Evolutionary conservation across 768 basidiomycete species (phyloP).

Genomic region (Boletus subcaerulescens): DNA sequence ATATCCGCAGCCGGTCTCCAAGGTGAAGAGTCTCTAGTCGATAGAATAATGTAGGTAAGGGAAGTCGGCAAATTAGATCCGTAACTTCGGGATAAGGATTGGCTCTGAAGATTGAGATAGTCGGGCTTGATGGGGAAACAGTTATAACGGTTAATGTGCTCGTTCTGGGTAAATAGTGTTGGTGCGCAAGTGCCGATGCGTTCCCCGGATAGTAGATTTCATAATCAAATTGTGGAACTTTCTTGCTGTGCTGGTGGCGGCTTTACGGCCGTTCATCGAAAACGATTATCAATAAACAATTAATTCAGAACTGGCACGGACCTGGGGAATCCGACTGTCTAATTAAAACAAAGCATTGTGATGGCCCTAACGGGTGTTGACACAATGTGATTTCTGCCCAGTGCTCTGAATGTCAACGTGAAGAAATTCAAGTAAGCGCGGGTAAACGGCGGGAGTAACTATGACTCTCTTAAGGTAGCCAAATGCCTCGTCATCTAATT

Average conservation of each 20-base stretch:
- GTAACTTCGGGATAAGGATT: slow-evolving; percentile 80
- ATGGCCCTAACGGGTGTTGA: slow-evolving; percentile 39
- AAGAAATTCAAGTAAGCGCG: slow-evolving; percentile 74
- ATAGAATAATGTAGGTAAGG: slow-evolving; percentile 80
- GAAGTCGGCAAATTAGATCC: slow-evolving; percentile 79
- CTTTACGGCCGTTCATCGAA: too few relatives aligned
- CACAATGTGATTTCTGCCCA: slow-evolving; percentile 81
- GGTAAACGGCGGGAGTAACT: slow-evolving; percentile 45
- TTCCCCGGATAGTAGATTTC: too few relatives aligned
- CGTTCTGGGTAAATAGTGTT: too few relatives aligned
- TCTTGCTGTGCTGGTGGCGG: too few relatives aligned
- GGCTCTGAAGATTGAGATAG: slow-evolving; percentile 79
- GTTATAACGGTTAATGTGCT: too few relatives aligned
- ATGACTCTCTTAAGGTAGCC: slow-evolving; percentile 83
- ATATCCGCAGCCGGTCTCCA: slow-evolving; percentile 78
- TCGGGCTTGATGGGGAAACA: too few relatives aligned
- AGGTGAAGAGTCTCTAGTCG: slow-evolving; percentile 81
- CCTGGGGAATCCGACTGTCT: slow-evolving; percentile 83
- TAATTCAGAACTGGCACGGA: slow-evolving; percentile 76
- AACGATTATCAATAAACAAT: too few relatives aligned
- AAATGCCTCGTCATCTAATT: slow-evolving; percentile 51
- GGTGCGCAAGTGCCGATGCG: too few relatives aligned
- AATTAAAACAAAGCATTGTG: slow-evolving; percentile 54
- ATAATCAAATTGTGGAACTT: too few relatives aligned
- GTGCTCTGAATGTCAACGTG: slow-evolving; percentile 82